phyloP scores from a whole-genome alignment of 2,329 filamentous ascomycete genomes.

The Cadophora sp. region DNA sequence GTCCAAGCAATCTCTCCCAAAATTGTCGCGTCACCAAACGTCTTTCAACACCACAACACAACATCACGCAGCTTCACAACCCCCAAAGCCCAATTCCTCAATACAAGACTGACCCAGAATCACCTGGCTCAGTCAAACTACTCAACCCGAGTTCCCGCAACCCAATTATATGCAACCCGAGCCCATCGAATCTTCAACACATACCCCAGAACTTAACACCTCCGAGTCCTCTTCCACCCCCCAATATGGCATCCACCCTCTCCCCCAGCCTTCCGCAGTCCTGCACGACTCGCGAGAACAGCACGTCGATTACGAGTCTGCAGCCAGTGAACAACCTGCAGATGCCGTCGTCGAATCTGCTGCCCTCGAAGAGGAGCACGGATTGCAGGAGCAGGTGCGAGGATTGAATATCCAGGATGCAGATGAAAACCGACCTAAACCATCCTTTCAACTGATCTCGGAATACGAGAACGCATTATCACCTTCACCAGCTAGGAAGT shows the following conservation, averaged over 20 bases:
- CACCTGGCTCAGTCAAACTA: constrained; percentile 45
- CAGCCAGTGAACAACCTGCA: background rate
- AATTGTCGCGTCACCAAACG: constrained; percentile 28
- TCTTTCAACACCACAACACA: constrained; percentile 24
- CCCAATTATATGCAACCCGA: constrained; percentile 71
- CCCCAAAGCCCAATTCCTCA: constrained; percentile 20
- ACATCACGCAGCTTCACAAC: constrained; percentile 24
- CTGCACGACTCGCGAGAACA: constrained; percentile 41
- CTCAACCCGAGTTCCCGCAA: constrained; percentile 35
- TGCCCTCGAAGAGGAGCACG: constrained; percentile 37
- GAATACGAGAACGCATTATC: constrained; percentile 68
- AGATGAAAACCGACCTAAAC: constrained; percentile 41
- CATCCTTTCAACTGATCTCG: constrained; percentile 55
- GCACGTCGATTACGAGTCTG: background rate
- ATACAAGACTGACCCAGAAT: constrained; percentile 44
- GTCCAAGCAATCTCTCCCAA: constrained; percentile 17
- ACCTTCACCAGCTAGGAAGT: constrained; percentile 52
- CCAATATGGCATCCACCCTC: constrained; percentile 64
- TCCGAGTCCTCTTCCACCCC: constrained; percentile 46
- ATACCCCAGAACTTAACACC: constrained; percentile 49
- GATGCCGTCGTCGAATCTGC: background rate
- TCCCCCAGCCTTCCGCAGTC: constrained; percentile 49
- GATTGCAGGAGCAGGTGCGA: constrained; percentile 57
- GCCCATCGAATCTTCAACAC: constrained; percentile 56
- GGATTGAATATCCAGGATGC: constrained; percentile 55